Percentiles rank a stretch among this genome's conserved stretches.
These are phyloP conservation scores for Cairneyella variabilis DNA, from an alignment of 495 filamentous ascomycete genomes.

Conservation along the genomic window DNA sequence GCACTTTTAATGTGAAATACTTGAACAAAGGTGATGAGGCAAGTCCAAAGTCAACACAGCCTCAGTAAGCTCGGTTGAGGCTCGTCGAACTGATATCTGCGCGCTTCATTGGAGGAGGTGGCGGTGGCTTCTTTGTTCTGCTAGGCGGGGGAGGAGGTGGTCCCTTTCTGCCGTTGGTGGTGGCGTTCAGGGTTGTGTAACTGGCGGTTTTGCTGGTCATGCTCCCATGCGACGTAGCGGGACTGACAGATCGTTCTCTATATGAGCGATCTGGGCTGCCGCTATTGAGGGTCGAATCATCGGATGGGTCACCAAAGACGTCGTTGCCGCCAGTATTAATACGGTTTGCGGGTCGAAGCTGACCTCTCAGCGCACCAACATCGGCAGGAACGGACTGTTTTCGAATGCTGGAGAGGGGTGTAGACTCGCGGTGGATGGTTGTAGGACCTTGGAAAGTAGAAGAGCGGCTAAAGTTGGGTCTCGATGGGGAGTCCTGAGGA, in stretches of 20 bases:
- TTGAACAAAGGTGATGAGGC: background rate
- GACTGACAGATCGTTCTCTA: constrained; percentile 22
- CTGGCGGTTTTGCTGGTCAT: constrained; percentile 12
- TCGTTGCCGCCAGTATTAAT: constrained; percentile 23
- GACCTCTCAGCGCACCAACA: constrained; percentile 11
- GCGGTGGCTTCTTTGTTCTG: constrained; percentile 25
- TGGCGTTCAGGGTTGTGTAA: constrained; percentile 9
- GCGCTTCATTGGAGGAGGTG: constrained; percentile 26
- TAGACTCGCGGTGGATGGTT: constrained; percentile 23
- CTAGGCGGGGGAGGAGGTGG: constrained; percentile 26
- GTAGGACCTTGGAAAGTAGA: constrained; percentile 28
- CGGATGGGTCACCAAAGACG: constrained; percentile 27
- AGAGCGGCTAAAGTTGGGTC: constrained; percentile 20
- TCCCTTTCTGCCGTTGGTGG: constrained; percentile 22
- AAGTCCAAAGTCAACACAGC: no score
- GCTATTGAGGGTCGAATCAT: constrained; percentile 27
- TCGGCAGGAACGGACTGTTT: constrained; percentile 17
- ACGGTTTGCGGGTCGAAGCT: constrained; percentile 23
- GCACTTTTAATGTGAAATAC: background rate
- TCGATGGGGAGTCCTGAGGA: constrained; percentile 14
- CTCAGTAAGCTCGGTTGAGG: constrained; percentile 14
- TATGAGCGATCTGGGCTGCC: constrained; percentile 25
- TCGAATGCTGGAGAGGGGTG: constrained; percentile 11
- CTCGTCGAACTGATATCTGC: constrained; percentile 22
- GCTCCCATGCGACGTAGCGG: constrained; percentile 26